Base-by-base conservation (phyloP, 306 rosid species). In the Prunus mume region DNA sequence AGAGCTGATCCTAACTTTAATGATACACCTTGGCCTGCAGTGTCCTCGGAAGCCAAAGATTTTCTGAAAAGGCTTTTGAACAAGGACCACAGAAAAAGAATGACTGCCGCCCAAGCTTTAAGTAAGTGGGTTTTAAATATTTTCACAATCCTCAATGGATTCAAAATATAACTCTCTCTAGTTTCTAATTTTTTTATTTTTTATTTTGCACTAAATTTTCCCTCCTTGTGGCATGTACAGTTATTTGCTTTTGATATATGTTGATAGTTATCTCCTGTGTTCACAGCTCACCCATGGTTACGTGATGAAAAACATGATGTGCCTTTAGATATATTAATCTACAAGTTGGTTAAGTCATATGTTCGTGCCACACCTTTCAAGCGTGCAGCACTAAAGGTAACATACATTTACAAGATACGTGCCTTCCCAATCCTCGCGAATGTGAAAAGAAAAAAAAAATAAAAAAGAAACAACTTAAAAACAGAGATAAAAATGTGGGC, bases 71-170 rank as follows among this genome's bases (percentile, higher is more conserved):
- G 96, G 78, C 97, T 95, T 81, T 84, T 95, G 78, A 95, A 95
- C 88, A 95, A 92, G 86, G 98, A 95, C 75, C 97, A 90, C 80
- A 84, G 98, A 66, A 95, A 95, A 84, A 85, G 98, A 81, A 95
- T 95, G 98, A 89, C 92, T 32, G 98, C 97, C 70, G 96, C 90
- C 65, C 98, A 95, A 87, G 98, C 98, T 81, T 80, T 92, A 73
- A 55, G 98, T 90, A 85, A 86, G 89, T 67, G 6, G 12, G 67
- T 17, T 43, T 43, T 43, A 24, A 17, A 56, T 24, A 57, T 15
- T 12, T 12, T 13, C 6, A 52, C 47, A 32, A 25, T 50, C 72
- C 43, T 47, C 7, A 7, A 32, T 38, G 69, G 19, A 38, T 67
- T 58, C 4, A 34, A 63, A 43, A 50, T n/a, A 58, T 50, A 49